phyloP scores from a whole-genome alignment of 2,329 filamentous ascomycete species.

The Aspergillus quadrilineatus region DNA sequence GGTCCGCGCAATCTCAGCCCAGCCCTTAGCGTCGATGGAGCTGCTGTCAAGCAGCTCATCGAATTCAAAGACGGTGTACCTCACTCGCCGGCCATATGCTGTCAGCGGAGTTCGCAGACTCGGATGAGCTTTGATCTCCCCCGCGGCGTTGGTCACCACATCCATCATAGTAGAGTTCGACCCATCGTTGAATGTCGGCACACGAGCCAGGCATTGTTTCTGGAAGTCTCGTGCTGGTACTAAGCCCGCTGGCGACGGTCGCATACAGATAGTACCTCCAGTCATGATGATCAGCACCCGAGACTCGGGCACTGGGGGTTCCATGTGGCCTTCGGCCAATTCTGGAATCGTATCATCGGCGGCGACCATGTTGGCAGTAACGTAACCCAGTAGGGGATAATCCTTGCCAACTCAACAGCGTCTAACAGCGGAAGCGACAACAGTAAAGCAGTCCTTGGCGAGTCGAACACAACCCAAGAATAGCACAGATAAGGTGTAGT shows the following conservation, averaged over 20 bases:
- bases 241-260: conserved; percentile 73
- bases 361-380: conserved; percentile 21
- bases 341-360: conserved; percentile 24
- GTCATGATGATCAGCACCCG: conserved; percentile 88
- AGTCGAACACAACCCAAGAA: not conserved
- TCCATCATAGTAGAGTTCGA: conserved; percentile 58
- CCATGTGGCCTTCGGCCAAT: conserved; percentile 22
- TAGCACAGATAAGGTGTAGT: not conserved
- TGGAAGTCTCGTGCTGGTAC: conserved; percentile 79
- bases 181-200: conserved; percentile 82
- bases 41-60: conserved; percentile 81
- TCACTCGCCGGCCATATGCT: conserved; percentile 74
- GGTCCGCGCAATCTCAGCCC: conserved; percentile 79
- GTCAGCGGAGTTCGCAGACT: conserved; percentile 78
- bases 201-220: conserved; percentile 75
- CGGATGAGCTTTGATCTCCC: conserved; percentile 55
- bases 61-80: conserved; percentile 84
- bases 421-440: not conserved
- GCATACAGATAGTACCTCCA: conserved; percentile 82
- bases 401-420: not conserved
- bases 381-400: not conserved
- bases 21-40: conserved; percentile 81
- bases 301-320: conserved; percentile 61
- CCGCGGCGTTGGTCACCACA: conserved; percentile 53
- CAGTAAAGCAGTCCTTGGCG: not conserved